phyloP scores from a whole-genome alignment of 2,329 filamentous ascomycete species.

The Cadophora sp. region DNA sequence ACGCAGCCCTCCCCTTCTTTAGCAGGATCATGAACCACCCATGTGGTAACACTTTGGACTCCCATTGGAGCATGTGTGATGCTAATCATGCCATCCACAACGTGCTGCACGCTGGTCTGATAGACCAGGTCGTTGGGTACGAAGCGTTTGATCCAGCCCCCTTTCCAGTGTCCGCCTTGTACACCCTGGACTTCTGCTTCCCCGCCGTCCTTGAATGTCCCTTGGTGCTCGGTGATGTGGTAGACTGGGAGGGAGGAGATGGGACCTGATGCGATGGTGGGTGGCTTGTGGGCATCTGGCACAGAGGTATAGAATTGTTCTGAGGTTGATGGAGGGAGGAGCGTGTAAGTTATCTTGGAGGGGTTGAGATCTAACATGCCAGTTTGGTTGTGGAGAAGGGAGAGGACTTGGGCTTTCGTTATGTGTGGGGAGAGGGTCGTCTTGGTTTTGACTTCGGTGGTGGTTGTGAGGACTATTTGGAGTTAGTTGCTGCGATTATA shows the following conservation, averaged over 20 bases:
- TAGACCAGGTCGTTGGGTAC: constrained; percentile 40
- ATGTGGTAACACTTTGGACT: constrained; percentile 65
- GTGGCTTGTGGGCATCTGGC: constrained; percentile 68
- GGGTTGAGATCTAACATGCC: constrained; percentile 89
- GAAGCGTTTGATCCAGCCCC: constrained; percentile 63
- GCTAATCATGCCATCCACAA: constrained; percentile 35
- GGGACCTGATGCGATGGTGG: constrained; percentile 43
- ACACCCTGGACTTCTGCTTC: constrained; percentile 64
- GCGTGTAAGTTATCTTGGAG: constrained; percentile 73
- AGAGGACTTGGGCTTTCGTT: constrained; percentile 69
- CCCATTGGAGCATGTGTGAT: constrained; percentile 45
- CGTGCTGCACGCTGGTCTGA: constrained; percentile 35
- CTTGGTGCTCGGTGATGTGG: constrained; percentile 35
- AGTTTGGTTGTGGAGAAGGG: constrained; percentile 77
- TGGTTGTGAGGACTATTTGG: constrained; percentile 37
- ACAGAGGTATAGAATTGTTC: constrained; percentile 38
- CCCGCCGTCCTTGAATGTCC: constrained; percentile 55
- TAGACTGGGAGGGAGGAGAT: constrained; percentile 35
- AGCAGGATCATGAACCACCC: constrained; percentile 70
- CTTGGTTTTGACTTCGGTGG: constrained; percentile 52
- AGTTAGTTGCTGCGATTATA: constrained; percentile 4
- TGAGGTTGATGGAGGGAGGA: constrained; percentile 59
- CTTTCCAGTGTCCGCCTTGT: constrained; percentile 77
- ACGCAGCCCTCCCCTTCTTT: constrained; percentile 78
- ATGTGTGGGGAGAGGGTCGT: constrained; percentile 76